Conservation (phyloP, 148 eudicot genomes). For the Nepenthes mirabilis region DNA sequence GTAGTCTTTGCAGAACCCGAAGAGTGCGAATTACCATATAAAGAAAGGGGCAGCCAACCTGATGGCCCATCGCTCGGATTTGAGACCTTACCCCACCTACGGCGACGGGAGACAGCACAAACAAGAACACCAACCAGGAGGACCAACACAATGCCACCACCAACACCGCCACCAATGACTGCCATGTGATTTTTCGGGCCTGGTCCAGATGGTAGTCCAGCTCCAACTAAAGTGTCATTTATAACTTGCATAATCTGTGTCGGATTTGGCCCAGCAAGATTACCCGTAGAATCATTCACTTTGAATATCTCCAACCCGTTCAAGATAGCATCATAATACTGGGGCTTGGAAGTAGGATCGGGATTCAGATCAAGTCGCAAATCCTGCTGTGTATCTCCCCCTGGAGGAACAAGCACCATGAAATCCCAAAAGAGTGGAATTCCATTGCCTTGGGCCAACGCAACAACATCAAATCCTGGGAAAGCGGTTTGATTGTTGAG, state of each 20-base stretch:
- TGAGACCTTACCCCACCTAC: conserved; percentile 2
- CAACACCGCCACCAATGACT: conserved; percentile 18
- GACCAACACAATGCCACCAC: conserved; percentile 3
- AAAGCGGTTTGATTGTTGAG: conserved; percentile 10
- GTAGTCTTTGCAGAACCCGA: conserved; percentile 21
- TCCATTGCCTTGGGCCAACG: conserved; percentile 1
- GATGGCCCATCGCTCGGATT: conserved; percentile 9
- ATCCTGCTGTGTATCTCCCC: conserved; percentile 1
- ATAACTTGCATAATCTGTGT: conserved; percentile 1
- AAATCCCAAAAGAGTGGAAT: conserved; percentile 5
- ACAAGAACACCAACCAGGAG: conserved; percentile 7
- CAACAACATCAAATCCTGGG: conserved; percentile 3
- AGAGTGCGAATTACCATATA: conserved; percentile 10
- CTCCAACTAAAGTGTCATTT: conserved; percentile 11
- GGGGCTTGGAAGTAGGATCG: background rate
- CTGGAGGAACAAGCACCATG: conserved; percentile 2
- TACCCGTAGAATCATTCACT: conserved; percentile 3
- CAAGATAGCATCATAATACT: conserved; percentile 4
- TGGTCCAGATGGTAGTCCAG: background rate
- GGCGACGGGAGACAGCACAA: conserved; percentile 5
- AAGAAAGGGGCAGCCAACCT: conserved; percentile 11
- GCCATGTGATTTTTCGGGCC: conserved; percentile 2
- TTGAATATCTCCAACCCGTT: conserved; percentile 15
- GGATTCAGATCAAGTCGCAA: conserved; percentile 11
- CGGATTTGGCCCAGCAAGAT: conserved; percentile 12